A percentile compares a stretch with the other conserved stretches of the same genome.
Evolutionary conservation across 2,329 filamentous ascomycete genomes (phyloP).

Genomic region (Trichoderma brevicompactum): DNA sequence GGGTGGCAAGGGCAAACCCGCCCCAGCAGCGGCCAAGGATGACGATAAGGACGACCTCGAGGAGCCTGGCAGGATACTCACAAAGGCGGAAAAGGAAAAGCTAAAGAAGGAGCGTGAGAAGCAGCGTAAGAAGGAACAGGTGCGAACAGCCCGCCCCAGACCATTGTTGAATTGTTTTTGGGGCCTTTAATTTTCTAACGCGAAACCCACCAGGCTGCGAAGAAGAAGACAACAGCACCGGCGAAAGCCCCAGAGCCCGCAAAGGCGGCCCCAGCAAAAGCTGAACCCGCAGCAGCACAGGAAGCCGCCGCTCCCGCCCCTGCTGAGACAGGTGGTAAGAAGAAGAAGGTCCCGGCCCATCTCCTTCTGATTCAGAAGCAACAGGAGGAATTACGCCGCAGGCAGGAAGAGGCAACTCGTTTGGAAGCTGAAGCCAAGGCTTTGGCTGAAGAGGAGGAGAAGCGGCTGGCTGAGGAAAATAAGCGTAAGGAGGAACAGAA

Average conservation of each 20-base stretch:
- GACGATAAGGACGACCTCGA: conserved; percentile 56
- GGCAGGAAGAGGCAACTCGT: conserved; percentile 68
- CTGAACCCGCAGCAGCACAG: conserved; percentile 58
- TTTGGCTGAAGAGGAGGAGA: conserved; percentile 68
- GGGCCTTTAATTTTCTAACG: conserved; percentile 29
- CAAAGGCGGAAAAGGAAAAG: conserved; percentile 98
- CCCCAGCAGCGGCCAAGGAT: conserved; percentile 40
- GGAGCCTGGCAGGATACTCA: conserved; percentile 73
- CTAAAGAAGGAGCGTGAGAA: conserved; percentile 98
- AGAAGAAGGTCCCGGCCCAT: conserved; percentile 87
- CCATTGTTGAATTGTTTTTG: background rate
- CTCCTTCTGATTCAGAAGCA: conserved; percentile 77
- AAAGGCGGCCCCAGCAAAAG: conserved; percentile 44
- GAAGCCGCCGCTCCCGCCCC: conserved; percentile 41
- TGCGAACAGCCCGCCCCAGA: conserved; percentile 42
- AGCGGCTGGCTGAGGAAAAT: conserved; percentile 66
- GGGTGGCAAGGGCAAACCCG: conserved; percentile 53
- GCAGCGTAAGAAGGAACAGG: conserved; percentile 97
- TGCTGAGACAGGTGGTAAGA: conserved; percentile 63
- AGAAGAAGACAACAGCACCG: conserved; percentile 69
- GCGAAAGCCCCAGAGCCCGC: conserved; percentile 38
- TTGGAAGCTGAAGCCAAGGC: conserved; percentile 66
- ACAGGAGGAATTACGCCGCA: conserved; percentile 73
- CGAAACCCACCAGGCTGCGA: conserved; percentile 61
- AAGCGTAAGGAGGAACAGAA: conserved; percentile 74